Conservation (phyloP, 116 monocot species). For the Thalassia testudinum region DNA sequence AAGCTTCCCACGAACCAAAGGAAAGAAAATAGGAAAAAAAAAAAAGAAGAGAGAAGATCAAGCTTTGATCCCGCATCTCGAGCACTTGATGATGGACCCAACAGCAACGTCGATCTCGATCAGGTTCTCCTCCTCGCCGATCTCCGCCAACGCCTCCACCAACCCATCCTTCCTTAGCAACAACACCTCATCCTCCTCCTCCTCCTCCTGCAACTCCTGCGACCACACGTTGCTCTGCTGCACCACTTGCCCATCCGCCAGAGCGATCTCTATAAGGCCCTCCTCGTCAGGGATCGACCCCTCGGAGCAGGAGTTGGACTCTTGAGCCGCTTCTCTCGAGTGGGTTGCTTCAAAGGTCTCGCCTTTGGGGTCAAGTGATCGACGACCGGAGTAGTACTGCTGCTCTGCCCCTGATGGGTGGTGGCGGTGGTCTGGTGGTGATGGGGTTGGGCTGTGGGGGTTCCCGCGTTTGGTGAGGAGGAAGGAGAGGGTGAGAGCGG, state of each 20-base stretch:
- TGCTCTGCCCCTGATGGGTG: not conserved
- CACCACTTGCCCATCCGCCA: slow-evolving; percentile 26
- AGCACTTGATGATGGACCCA: slow-evolving; percentile 68
- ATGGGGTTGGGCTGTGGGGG: too few species aligned
- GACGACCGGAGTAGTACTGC: not conserved
- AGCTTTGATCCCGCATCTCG: slow-evolving; percentile 20
- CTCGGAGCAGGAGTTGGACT: too few species aligned
- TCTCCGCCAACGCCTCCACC: slow-evolving; percentile 52
- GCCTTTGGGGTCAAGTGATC: not conserved
- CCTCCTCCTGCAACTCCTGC: slow-evolving; percentile 1
- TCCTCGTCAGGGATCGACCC: slow-evolving; percentile 51
- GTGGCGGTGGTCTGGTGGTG: too few species aligned
- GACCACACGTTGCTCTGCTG: too few species aligned
- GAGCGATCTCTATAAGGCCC: slow-evolving; percentile 59
- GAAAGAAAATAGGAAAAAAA: too few species aligned
- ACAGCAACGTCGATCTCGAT: slow-evolving; percentile 71
- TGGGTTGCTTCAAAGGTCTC: too few species aligned
- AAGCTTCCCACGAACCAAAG: too few species aligned
- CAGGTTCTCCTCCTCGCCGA: slow-evolving; percentile 67
- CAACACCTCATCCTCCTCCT: slow-evolving; percentile 2
- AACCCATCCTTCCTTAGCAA: slow-evolving; percentile 26
- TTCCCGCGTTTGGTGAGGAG: too few species aligned
- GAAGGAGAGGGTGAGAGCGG: too few species aligned
- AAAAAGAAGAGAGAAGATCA: too few species aligned
- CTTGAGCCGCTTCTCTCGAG: too few species aligned